phyloP scores from a whole-genome alignment of 495 filamentous ascomycete species.

The Elaphomyces granulatus region DNA sequence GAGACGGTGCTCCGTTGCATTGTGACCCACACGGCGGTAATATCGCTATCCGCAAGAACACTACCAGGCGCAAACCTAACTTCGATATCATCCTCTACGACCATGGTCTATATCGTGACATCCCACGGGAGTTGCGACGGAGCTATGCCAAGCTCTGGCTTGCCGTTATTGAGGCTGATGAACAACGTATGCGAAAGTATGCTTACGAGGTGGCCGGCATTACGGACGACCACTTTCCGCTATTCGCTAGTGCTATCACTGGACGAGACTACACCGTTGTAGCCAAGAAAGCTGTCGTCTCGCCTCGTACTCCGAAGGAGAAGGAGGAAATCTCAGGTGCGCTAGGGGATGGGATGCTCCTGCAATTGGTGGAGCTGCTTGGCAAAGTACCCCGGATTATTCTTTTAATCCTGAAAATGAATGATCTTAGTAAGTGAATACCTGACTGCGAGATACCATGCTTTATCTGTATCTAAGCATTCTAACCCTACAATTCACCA shows the following conservation, averaged over 20 bases:
- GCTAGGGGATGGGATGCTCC: slow-evolving; percentile 74
- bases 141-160: slow-evolving; percentile 97
- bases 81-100: slow-evolving; percentile 99
- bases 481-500: slow-evolving; percentile 7
- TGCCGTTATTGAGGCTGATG: slow-evolving; percentile 79
- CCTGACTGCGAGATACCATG: too few relatives aligned
- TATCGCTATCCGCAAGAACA: slow-evolving; percentile 74
- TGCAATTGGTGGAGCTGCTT: slow-evolving; percentile 74
- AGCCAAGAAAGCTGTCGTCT: slow-evolving; percentile 39
- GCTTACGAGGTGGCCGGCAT: slow-evolving; percentile 80
- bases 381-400: slow-evolving; percentile 84
- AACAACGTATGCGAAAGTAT: slow-evolving; percentile 72
- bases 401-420: slow-evolving; percentile 92
- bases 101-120: slow-evolving; percentile 91
- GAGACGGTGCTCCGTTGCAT: slow-evolving; percentile 74
- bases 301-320: slow-evolving; percentile 51
- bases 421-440: slow-evolving; percentile 75
- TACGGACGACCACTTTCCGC: slow-evolving; percentile 79
- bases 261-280: slow-evolving; percentile 78
- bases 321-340: slow-evolving; percentile 69
- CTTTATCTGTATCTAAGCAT: too few relatives aligned
- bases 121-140: slow-evolving; percentile 59
- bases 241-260: slow-evolving; percentile 95
- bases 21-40: slow-evolving; percentile 98
- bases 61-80: slow-evolving; percentile 45